Evolutionary conservation across 768 basidiomycete species (phyloP).

Genomic region (Lyophyllum atratum): DNA sequence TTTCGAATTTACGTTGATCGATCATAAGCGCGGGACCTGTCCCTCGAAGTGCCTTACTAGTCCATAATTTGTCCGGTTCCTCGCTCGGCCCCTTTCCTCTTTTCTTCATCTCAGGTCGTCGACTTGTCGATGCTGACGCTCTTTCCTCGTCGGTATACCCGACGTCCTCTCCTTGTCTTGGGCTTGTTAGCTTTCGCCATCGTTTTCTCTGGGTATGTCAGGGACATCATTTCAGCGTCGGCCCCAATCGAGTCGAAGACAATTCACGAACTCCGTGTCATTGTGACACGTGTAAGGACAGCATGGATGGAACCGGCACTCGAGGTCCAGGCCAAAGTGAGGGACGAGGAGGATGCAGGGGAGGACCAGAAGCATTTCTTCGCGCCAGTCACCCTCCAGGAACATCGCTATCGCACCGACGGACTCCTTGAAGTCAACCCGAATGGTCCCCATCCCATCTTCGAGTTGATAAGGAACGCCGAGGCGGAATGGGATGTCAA

Average conservation of each 20-base stretch:
- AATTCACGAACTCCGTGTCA: slow-evolving; percentile 4
- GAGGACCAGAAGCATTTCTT: slow-evolving; percentile 1
- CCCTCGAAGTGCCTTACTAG: neutral
- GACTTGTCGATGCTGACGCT: neutral
- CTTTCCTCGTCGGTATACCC: slow-evolving; percentile 16
- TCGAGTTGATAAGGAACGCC: slow-evolving; percentile 71
- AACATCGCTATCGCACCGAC: slow-evolving; percentile 36
- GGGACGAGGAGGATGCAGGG: neutral
- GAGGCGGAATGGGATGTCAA: slow-evolving; percentile 64
- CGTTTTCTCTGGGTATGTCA: slow-evolving; percentile 10
- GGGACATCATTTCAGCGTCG: slow-evolving; percentile 14
- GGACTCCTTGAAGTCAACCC: slow-evolving; percentile 44
- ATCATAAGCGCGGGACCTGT: neutral
- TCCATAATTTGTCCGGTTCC: neutral
- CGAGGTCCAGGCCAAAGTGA: slow-evolving; percentile 6
- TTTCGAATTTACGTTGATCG: neutral
- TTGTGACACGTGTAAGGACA: slow-evolving; percentile 17
- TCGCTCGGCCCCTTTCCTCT: neutral
- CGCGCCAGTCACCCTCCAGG: slow-evolving; percentile 15
- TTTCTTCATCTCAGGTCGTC: neutral
- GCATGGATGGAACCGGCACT: slow-evolving; percentile 16
- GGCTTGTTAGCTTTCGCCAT: slow-evolving; percentile 2
- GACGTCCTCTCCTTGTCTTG: slow-evolving; percentile 15
- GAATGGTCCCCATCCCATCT: slow-evolving; percentile 69
- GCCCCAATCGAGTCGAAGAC: slow-evolving; percentile 14